phyloP scores from a whole-genome alignment of 2,329 filamentous ascomycete genomes.

The Acarospora socialis region DNA sequence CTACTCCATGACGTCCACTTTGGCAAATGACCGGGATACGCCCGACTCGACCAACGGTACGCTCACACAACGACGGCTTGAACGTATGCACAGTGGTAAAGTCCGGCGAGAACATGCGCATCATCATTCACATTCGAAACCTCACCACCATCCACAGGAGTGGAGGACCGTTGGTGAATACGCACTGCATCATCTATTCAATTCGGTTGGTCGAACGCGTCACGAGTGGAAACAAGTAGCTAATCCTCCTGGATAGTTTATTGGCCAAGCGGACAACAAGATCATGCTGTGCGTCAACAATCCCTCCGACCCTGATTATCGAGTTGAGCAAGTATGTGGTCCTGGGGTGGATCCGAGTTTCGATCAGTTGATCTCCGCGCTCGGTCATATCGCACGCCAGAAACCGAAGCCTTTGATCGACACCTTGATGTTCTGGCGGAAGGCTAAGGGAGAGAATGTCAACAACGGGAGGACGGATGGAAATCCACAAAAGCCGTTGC shows the following conservation, averaged over 20 bases:
- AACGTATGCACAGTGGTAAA: conserved; percentile 48
- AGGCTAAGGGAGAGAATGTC: conserved; percentile 76
- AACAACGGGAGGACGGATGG: conserved; percentile 47
- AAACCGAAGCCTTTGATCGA: conserved; percentile 94
- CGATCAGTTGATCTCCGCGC: conserved; percentile 82
- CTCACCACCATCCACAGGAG: conserved; percentile 54
- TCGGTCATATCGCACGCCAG: conserved; percentile 86
- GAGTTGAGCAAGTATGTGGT: conserved; percentile 81
- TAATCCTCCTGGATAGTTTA: conserved; percentile 47
- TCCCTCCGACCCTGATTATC: conserved; percentile 64
- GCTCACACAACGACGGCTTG: conserved; percentile 23
- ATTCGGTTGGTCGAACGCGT: conserved; percentile 65
- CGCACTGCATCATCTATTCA: conserved; percentile 90
- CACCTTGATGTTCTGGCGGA: conserved; percentile 95
- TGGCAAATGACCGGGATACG: conserved; percentile 20
- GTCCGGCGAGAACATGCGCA: conserved; percentile 57
- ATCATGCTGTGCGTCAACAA: conserved; percentile 76
- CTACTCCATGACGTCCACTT: conserved; percentile 2
- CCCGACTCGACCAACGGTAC: conserved; percentile 18
- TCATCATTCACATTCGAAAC: conserved; percentile 61
- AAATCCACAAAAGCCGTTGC: conserved; percentile 6
- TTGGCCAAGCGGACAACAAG: conserved; percentile 91
- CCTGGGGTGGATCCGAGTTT: conserved; percentile 77
- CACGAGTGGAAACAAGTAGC: too few species aligned
- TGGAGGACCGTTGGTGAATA: conserved; percentile 95